phyloP scores from a whole-genome alignment of 1,284 basidiomycete genomes.

The Schizophyllum commune region DNA sequence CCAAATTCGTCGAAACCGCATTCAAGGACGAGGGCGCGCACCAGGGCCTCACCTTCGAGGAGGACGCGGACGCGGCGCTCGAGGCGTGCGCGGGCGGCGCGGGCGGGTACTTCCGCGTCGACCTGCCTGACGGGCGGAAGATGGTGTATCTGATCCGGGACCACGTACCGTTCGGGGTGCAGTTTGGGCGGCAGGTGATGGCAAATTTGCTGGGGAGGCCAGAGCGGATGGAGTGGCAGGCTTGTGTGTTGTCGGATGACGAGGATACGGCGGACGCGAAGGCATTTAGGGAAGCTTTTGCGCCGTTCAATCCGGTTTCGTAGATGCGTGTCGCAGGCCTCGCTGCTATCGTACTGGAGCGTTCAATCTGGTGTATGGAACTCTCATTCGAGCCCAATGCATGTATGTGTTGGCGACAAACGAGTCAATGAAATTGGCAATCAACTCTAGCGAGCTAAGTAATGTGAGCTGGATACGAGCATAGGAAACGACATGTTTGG shows the following conservation, averaged over 20 bases:
- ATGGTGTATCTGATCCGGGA: constrained; percentile 81
- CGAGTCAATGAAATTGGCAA: no score
- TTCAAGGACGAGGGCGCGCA: constrained; percentile 64
- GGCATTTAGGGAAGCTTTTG: constrained; percentile 78
- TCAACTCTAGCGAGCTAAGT: no score
- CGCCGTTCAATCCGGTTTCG: constrained; percentile 52
- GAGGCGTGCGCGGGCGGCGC: constrained; percentile 42
- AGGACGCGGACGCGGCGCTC: constrained; percentile 58
- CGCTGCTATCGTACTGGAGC: no score
- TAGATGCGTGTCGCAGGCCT: not conserved
- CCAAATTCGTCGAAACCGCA: constrained; percentile 56
- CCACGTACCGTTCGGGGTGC: constrained; percentile 74
- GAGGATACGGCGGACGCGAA: constrained; percentile 78
- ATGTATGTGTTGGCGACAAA: no score
- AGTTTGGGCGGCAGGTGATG: constrained; percentile 88
- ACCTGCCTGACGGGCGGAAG: constrained; percentile 79
- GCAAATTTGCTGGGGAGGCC: constrained; percentile 66
- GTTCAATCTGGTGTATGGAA: no score
- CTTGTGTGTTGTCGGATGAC: constrained; percentile 70
- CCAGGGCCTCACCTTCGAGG: constrained; percentile 60
- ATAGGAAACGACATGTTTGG: no score
- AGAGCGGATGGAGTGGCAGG: constrained; percentile 86
- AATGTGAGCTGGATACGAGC: no score
- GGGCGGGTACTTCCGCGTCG: constrained; percentile 83
- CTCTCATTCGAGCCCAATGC: no score